These are phyloP conservation scores for Sporisorium sorghi DNA, from an alignment of 1,284 basidiomycete genomes.

Conservation along the genomic window DNA sequence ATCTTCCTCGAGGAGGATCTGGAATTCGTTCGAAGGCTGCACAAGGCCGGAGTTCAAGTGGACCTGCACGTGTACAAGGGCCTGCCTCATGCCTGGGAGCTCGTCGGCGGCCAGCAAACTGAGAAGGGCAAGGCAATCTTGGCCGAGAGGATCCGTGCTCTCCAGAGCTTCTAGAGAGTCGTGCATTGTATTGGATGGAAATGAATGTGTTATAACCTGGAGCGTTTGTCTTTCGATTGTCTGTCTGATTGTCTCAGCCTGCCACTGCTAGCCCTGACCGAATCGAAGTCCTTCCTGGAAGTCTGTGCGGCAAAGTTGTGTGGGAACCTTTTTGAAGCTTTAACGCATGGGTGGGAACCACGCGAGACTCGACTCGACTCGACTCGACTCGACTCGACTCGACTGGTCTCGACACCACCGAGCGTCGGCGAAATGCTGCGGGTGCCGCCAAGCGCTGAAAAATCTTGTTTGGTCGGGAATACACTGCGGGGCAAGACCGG, in stretches of 20 bases:
- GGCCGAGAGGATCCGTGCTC: conserved; percentile 15
- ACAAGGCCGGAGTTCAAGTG: conserved; percentile 31
- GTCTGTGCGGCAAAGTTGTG: neutral
- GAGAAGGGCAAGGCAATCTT: conserved; percentile 13
- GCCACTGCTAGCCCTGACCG: too few species aligned
- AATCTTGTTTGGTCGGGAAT: neutral
- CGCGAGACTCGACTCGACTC: neutral
- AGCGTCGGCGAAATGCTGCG: neutral
- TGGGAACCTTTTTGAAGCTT: neutral
- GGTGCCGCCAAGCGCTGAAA: neutral
- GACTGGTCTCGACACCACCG: neutral
- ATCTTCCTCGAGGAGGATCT: conserved; percentile 30
- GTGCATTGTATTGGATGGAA: too few species aligned
- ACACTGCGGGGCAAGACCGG: neutral
- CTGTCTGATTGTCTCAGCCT: too few species aligned
- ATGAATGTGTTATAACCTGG: too few species aligned
- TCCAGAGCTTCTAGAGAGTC: conserved; percentile 17
- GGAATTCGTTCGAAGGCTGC: conserved; percentile 22
- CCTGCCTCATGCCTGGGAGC: conserved; percentile 37
- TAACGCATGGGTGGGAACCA: too few species aligned
- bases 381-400: neutral
- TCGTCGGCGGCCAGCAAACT: conserved; percentile 8
- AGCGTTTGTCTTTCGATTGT: too few species aligned
- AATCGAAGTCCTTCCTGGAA: too few species aligned
- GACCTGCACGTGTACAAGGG: conserved; percentile 30